Base-by-base conservation (phyloP, 192 early-diverging fungal species). In the Coemansia sp. region DNA sequence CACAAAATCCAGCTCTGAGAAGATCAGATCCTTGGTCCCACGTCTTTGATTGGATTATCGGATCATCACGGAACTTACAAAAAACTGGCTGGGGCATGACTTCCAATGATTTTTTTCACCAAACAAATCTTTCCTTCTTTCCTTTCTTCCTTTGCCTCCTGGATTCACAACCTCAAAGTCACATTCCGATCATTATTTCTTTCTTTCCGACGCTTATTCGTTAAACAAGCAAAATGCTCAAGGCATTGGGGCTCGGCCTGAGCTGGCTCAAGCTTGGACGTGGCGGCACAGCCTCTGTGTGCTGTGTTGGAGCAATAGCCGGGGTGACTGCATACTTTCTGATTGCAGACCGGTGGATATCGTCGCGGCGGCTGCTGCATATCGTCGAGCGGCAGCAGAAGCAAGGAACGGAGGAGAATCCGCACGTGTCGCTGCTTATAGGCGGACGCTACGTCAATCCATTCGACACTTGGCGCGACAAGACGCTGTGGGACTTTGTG, bases 401-500 rank as follows among this genome's bases (percentile, higher is more conserved):
- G 37, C 36, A 6, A 20, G 25, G 28, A 28, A 61, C 25, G 4
- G 22, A 34, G 15, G 40, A 9, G 25, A 36, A 27, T 22, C 59
- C 25, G 11, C 62, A 53, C 19, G 38, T 54, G 48, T 75, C 79
- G 52, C 67, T 82, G 38, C 59, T 61, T 36, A 75, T 82, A 36
- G 64, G 67, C 15, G 79, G 79, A 1, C 70, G 73, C 2, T 82
- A 75, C 50, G 79, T 82, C 42, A 82, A 82, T 34, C 79, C 79
- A 1, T 82, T 82, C 23, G 70, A 66, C 4, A 59, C 61, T 1
- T 82, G 79, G 79, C 73, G 79, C 15, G 79, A 82, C 56, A 82
- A 82, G 44, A 76, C 79, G 17, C 64, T 82, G 50, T 67, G 64
- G 70, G 79, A 82, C 48, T 82, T 82, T 68, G 55, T 75, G 27